Evolutionary conservation across 2,329 filamentous ascomycete species (phyloP).

Genomic region (Pseudogymnoascus verrucosus): DNA sequence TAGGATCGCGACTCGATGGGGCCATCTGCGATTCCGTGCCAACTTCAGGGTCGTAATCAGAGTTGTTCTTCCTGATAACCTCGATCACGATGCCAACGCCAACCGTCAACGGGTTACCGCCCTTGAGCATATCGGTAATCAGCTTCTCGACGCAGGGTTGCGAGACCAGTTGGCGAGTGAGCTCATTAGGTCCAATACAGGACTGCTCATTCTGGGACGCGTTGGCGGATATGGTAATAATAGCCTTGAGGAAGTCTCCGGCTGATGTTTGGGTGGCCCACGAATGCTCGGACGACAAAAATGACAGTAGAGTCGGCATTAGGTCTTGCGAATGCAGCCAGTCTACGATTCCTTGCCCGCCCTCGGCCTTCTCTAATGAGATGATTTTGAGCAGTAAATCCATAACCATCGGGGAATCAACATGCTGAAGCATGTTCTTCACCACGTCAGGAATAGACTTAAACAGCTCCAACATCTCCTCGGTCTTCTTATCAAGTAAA

Average conservation of each 20-base stretch:
- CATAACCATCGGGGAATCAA: constrained; percentile 98
- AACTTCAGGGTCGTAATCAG: constrained; percentile 93
- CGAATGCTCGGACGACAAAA: constrained; percentile 74
- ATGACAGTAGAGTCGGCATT: constrained; percentile 78
- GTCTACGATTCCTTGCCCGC: constrained; percentile 87
- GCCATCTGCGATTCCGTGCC: constrained; percentile 69
- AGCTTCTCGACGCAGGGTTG: constrained; percentile 72
- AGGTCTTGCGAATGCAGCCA: constrained; percentile 89
- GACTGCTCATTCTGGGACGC: constrained; percentile 96
- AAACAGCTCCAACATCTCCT: constrained; percentile 89
- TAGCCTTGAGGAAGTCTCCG: constrained; percentile 95
- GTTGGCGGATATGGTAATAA: constrained; percentile 97
- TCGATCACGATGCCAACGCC: constrained; percentile 97
- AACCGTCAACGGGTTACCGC: constrained; percentile 89
- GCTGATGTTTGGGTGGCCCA: constrained; percentile 93
- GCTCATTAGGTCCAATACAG: constrained; percentile 96
- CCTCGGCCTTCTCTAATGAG: constrained; percentile 85
- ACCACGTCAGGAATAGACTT: constrained; percentile 77
- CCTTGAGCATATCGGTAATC: constrained; percentile 85
- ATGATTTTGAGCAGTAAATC: constrained; percentile 95
- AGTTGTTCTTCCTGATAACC: constrained; percentile 98
- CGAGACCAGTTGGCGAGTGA: constrained; percentile 91
- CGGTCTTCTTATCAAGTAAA: constrained; percentile 95
- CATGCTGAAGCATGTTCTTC: constrained; percentile 78
- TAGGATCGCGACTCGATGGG: constrained; percentile 82